Conservation (phyloP, 2,329 filamentous ascomycete species). For the Bisporella sp. region DNA sequence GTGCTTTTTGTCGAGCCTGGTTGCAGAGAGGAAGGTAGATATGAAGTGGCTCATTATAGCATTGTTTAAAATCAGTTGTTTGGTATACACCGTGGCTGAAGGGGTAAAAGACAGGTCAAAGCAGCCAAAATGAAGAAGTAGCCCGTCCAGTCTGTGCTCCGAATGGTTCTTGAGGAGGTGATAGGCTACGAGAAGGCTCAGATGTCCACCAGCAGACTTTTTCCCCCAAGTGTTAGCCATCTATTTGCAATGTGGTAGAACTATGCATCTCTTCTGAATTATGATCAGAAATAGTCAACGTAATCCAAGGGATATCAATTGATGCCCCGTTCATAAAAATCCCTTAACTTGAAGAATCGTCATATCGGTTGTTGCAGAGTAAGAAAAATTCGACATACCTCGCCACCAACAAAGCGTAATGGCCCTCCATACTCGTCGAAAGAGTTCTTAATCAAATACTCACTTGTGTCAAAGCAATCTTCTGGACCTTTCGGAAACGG, state of each 20-base stretch:
- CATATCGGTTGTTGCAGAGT: slow-evolving; percentile 2
- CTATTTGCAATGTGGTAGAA: too few relatives aligned
- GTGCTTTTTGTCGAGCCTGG: slow-evolving; percentile 32
- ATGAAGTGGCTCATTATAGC: slow-evolving; percentile 40
- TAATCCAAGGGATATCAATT: not conserved
- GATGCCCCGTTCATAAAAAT: slow-evolving; percentile 10
- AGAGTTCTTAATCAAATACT: slow-evolving; percentile 43
- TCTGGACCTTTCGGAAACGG: slow-evolving; percentile 47
- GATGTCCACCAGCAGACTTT: slow-evolving; percentile 43
- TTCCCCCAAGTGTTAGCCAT: too few relatives aligned
- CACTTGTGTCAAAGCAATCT: slow-evolving; percentile 50
- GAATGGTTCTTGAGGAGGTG: slow-evolving; percentile 35
- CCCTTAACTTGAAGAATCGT: slow-evolving; percentile 14
- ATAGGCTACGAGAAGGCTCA: slow-evolving; percentile 39
- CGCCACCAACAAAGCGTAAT: slow-evolving; percentile 39
- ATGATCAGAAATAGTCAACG: slow-evolving; percentile 8
- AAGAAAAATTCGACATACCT: slow-evolving; percentile 24
- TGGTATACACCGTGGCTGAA: slow-evolving; percentile 25
- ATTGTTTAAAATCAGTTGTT: slow-evolving; percentile 33
- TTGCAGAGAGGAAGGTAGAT: slow-evolving; percentile 37
- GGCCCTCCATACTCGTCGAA: slow-evolving; percentile 33
- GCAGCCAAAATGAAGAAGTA: slow-evolving; percentile 45
- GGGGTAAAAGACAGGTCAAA: slow-evolving; percentile 41
- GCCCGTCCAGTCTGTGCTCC: slow-evolving; percentile 37
- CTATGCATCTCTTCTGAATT: not conserved